Conservation (phyloP, 257 asterid genomes). For the Voacanga thouarsii region DNA sequence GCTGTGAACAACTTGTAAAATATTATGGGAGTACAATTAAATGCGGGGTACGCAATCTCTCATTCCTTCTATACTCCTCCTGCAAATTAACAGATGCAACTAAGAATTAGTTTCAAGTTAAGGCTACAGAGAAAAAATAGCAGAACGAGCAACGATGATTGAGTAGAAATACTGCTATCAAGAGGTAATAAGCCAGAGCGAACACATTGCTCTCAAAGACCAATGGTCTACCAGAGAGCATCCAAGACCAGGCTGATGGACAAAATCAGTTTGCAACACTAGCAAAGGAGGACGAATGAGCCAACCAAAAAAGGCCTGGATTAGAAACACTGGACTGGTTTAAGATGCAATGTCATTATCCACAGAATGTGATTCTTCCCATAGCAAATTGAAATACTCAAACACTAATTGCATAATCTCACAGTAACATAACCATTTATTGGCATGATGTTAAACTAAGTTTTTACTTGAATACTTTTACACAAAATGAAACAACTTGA, state of each 20-base stretch:
- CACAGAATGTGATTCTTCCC: neutral
- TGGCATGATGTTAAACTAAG: neutral
- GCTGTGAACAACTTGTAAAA: neutral
- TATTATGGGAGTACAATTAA: neutral
- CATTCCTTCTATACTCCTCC: slow-evolving; percentile 31
- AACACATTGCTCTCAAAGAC: neutral
- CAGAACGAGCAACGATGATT: neutral
- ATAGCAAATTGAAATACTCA: neutral
- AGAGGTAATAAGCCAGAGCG: neutral
- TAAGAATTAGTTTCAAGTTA: neutral
- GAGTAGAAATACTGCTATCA: neutral
- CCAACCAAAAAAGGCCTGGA: neutral
- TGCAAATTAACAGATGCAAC: slow-evolving; percentile 5
- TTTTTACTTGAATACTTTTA: neutral
- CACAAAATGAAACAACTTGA: neutral
- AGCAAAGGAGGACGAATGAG: neutral
- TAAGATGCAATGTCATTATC: neutral
- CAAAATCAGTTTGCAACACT: neutral
- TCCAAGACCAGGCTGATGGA: neutral
- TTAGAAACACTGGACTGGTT: neutral
- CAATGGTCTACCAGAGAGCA: neutral
- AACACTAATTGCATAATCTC: neutral
- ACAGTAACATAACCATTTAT: neutral
- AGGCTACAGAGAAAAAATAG: neutral
- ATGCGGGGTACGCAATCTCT: slow-evolving; percentile 13